A percentile compares a stretch with the other conserved stretches of the same genome.
phyloP scores from a whole-genome alignment of 176 grass and related monocot species.

The Poa pratensis region DNA sequence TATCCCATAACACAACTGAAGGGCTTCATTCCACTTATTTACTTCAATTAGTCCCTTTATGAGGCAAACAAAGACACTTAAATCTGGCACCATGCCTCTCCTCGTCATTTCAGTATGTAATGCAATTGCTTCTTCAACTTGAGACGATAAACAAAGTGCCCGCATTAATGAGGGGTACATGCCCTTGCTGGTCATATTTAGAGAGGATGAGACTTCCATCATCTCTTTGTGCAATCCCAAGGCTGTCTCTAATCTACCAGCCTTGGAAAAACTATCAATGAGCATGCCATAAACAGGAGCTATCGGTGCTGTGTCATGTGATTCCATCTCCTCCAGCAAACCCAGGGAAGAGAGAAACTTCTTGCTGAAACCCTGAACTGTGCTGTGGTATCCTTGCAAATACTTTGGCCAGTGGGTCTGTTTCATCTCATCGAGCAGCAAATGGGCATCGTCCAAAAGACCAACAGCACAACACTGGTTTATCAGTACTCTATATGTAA shows the following conservation, averaged over 20 bases:
- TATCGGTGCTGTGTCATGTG: conserved; percentile 60
- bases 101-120: conserved; percentile 80
- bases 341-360: conserved; percentile 74
- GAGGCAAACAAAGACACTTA: conserved; percentile 74
- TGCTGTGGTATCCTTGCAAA: conserved; percentile 53
- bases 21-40: conserved; percentile 84
- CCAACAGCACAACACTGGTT: conserved; percentile 86
- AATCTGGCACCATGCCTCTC: conserved; percentile 60
- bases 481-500: conserved; percentile 88
- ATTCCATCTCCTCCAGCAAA: conserved; percentile 71
- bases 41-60: conserved; percentile 71
- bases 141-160: conserved; percentile 81
- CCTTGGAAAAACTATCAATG: conserved; percentile 81
- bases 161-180: conserved; percentile 67
- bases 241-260: conserved; percentile 76
- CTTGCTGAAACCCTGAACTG: conserved; percentile 84
- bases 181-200: conserved; percentile 47
- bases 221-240: conserved; percentile 87
- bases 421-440: conserved; percentile 91
- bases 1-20: conserved; percentile 78
- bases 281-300: conserved; percentile 75
- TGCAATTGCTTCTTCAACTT: conserved; percentile 78
- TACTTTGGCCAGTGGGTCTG: conserved; percentile 94
- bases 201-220: conserved; percentile 51
- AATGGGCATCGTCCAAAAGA: conserved; percentile 73